Base-by-base conservation (phyloP, 225 moss, liverwort and hornwort species). In the Asterella californica region DNA sequence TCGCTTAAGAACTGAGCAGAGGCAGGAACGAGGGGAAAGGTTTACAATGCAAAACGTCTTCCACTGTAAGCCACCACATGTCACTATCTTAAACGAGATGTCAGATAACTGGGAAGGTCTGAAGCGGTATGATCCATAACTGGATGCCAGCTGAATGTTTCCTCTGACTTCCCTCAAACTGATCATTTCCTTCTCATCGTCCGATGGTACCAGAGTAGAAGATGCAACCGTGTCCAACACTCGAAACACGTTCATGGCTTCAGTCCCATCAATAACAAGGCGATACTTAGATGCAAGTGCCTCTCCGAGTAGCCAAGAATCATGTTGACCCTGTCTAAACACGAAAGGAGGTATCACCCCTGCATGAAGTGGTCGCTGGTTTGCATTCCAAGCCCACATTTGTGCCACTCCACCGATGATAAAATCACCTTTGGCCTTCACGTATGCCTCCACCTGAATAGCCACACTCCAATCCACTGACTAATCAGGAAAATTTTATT, bases 351-450 rank as follows among this genome's bases (percentile, higher is more conserved):
- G 99, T 82, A 93, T 85, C 12, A 95, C 86, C 67, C 99, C 99
- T 80, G 91, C 93, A 87, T 93, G 91, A 83, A 99, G 85, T 10
- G 91, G 93, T 62, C 76, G 88, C 32, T 80, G 80, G 69, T 88
- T 93, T 59, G 85, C 91, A 83, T 93, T 95, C 99, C 99, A 99
- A 22, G 90, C 93, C 99, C 99, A 99, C 74, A 99, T 79, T 21
- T 90, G 91, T 70, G 92, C 88, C 60, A 93, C 90, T 72, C 90
- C 88, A 83, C 95, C 93, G 73, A 86, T 86, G 19, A 45, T 84
- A 75, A 76, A 85, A 46, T 79, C 59, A 54, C 88, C 90, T 75
- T 88, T 90, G 15, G 80, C 76, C 80, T 79, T 88, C 80, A 89
- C 88, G 62, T 86, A 74, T 76, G 81, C 80, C 80, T 87, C 83